These are phyloP conservation scores for Ogataea neopini DNA, from an alignment of 805 yeast genomes.

Conservation along the genomic window DNA sequence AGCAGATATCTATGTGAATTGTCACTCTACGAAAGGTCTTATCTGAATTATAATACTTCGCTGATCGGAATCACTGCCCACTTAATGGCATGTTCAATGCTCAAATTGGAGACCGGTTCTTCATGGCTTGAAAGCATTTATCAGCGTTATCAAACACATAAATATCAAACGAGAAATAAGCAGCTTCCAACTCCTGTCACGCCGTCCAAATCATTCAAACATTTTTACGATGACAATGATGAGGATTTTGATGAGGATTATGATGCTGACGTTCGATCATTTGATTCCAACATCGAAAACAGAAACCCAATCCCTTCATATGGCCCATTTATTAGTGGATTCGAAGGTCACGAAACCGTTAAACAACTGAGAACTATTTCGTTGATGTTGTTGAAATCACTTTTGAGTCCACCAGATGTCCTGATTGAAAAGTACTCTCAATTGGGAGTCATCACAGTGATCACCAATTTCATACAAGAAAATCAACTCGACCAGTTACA, in stretches of 20 bases:
- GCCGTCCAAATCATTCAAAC: slow-evolving; percentile 24
- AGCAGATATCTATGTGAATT: slow-evolving; percentile 56
- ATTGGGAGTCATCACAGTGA: slow-evolving; percentile 54
- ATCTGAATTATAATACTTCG: slow-evolving; percentile 45
- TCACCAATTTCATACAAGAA: slow-evolving; percentile 33
- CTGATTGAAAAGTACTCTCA: slow-evolving; percentile 50
- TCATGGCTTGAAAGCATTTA: slow-evolving; percentile 32
- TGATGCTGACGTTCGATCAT: slow-evolving; percentile 14
- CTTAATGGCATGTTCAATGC: slow-evolving; percentile 53
- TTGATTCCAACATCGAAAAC: slow-evolving; percentile 34
- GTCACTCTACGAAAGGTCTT: slow-evolving; percentile 49
- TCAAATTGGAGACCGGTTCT: slow-evolving; percentile 48
- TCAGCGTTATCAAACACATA: slow-evolving; percentile 16
- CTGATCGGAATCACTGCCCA: slow-evolving; percentile 52
- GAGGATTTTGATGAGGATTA: slow-evolving; percentile 12
- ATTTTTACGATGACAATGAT: slow-evolving; percentile 20
- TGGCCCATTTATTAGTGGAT: slow-evolving; percentile 52
- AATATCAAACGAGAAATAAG: slow-evolving; percentile 11
- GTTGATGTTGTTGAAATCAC: slow-evolving; percentile 43
- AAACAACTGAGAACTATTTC: slow-evolving; percentile 43
- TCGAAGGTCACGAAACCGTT: slow-evolving; percentile 43
- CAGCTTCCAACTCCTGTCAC: slow-evolving; percentile 30
- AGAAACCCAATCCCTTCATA: slow-evolving; percentile 41
- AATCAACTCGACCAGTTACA: slow-evolving; percentile 23
- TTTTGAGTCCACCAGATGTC: slow-evolving; percentile 51